Percentiles rank a stretch among this genome's conserved stretches.
Conservation (phyloP, 1,284 basidiomycete species). For the Ustilago lituana region DNA sequence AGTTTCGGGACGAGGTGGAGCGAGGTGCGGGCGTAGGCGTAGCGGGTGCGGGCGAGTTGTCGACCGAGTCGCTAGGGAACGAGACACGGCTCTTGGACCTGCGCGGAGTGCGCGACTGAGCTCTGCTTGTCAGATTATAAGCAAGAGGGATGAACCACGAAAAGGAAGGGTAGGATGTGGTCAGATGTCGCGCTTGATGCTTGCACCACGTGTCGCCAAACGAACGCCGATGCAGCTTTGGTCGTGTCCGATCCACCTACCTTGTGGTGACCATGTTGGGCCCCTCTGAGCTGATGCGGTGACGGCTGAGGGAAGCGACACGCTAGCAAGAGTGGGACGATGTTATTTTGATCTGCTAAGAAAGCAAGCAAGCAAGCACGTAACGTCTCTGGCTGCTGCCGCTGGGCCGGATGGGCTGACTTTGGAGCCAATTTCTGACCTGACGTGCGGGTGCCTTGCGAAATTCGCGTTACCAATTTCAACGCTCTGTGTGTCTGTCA, state of each 20-base stretch:
- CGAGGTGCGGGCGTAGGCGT: constrained; percentile 36
- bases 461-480: too few relatives aligned
- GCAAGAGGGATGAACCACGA: background rate
- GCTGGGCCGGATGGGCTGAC: constrained; percentile 31
- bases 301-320: too few relatives aligned
- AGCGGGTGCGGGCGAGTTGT: constrained; percentile 35
- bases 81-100: constrained; percentile 32
- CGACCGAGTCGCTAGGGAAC: constrained; percentile 30
- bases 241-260: constrained; percentile 10
- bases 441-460: too few relatives aligned
- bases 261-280: constrained; percentile 43
- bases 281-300: background rate
- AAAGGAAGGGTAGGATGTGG: background rate
- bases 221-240: background rate
- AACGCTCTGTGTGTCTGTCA: too few relatives aligned
- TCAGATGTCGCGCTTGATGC: too few relatives aligned
- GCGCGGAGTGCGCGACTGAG: constrained; percentile 42
- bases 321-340: background rate
- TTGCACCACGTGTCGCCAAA: too few relatives aligned
- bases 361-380: background rate
- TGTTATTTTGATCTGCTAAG: constrained; percentile 26
- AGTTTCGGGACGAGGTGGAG: constrained; percentile 18
- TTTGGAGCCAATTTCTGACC: too few relatives aligned
- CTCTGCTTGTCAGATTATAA: constrained; percentile 4
- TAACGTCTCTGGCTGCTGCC: background rate